phyloP scores from a whole-genome alignment of 208 protist species.

The Crithidia fasciculata region DNA sequence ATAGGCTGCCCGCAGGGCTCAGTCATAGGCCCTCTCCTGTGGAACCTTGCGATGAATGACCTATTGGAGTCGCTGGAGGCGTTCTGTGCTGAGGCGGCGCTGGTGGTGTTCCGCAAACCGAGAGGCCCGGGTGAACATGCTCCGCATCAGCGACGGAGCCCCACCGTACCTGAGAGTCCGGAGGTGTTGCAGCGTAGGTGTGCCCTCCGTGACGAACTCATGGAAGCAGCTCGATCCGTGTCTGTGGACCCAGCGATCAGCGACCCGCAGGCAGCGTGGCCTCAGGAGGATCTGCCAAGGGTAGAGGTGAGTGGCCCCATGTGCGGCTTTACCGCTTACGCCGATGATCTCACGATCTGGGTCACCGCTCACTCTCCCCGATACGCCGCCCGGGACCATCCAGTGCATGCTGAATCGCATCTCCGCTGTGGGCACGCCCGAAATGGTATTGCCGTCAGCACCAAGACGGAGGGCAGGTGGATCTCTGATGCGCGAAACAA shows the following conservation, averaged over 20 bases:
- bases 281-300: neutral
- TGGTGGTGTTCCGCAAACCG: neutral
- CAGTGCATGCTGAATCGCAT: constrained; percentile 6
- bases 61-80: constrained; percentile 7
- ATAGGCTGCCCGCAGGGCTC: constrained; percentile 21
- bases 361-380: neutral
- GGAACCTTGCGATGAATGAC: constrained; percentile 18
- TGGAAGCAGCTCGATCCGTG: neutral
- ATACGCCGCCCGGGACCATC: neutral
- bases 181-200: neutral
- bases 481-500: neutral
- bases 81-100: neutral
- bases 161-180: too few relatives aligned
- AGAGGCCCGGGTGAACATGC: neutral
- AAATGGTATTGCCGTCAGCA: neutral
- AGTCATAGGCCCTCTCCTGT: constrained; percentile 18
- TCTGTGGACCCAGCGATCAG: neutral
- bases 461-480: neutral
- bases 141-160: too few relatives aligned
- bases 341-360: constrained; percentile 20
- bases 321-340: constrained; percentile 11
- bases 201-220: neutral
- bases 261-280: neutral
- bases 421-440: neutral
- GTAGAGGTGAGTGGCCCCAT: neutral